Evolutionary conservation across 2,329 filamentous ascomycete genomes (phyloP).

Genomic region (Pestalotiopsis sp.): DNA sequence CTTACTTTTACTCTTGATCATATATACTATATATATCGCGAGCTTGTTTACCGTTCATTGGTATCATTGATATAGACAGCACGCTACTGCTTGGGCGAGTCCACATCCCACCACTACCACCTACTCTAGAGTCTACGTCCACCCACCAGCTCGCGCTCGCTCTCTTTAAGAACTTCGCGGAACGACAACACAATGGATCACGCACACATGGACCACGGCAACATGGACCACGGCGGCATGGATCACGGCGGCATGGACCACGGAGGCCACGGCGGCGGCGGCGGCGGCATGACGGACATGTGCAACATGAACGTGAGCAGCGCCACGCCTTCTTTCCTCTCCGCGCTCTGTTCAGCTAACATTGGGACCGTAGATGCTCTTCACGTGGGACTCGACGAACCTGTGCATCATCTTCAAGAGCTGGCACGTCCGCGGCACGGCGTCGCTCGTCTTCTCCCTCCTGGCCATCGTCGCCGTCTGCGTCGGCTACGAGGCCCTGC

Average conservation of each 20-base stretch:
- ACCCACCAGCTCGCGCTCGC: background rate
- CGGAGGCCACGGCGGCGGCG: slow-evolving; percentile 58
- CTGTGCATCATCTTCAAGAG: slow-evolving; percentile 94
- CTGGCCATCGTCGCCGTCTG: slow-evolving; percentile 79
- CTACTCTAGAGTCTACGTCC: background rate
- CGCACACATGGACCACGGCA: slow-evolving; percentile 38
- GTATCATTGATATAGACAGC: background rate
- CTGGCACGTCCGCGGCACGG: slow-evolving; percentile 81
- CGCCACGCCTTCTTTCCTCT: background rate
- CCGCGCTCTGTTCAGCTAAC: background rate
- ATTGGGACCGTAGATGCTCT: slow-evolving; percentile 74
- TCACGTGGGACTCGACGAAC: slow-evolving; percentile 92
- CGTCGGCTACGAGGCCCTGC: slow-evolving; percentile 90
- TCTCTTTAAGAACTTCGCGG: background rate
- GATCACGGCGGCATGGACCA: slow-evolving; percentile 51
- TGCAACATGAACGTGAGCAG: slow-evolving; percentile 92
- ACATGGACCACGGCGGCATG: slow-evolving; percentile 50
- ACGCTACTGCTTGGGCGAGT: background rate
- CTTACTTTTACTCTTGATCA: background rate
- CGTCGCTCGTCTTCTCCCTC: slow-evolving; percentile 80
- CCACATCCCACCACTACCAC: background rate
- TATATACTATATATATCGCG: background rate
- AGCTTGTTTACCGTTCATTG: background rate
- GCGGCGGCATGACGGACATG: slow-evolving; percentile 62
- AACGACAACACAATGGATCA: slow-evolving; percentile 7